A percentile compares a stretch with the other conserved stretches of the same genome.
Evolutionary conservation across 768 basidiomycete species (phyloP).

Genomic region (Boletus vermiculosoides): DNA sequence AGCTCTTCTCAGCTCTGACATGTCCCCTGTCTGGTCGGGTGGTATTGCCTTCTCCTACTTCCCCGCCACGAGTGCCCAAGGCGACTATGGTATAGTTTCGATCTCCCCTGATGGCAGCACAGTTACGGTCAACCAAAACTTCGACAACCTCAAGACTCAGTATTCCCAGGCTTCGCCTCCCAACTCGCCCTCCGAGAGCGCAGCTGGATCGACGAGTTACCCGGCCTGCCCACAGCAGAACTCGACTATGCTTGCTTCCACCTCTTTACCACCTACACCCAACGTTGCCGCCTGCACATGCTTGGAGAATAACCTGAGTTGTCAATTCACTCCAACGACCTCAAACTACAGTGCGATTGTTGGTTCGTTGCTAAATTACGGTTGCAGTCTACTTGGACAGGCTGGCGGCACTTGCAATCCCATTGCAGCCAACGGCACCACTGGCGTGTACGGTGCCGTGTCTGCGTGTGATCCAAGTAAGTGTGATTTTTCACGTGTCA

Average conservation of each 20-base stretch:
- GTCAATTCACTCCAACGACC: conserved; percentile 66
- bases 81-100: conserved; percentile 84
- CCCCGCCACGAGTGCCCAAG: conserved; percentile 68
- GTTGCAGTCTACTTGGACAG: conserved; percentile 65
- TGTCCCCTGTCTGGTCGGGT: conserved; percentile 83
- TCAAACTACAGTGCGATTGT: conserved; percentile 58
- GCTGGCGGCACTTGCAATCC: conserved; percentile 60
- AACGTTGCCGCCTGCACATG: conserved; percentile 79
- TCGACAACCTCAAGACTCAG: conserved; percentile 58
- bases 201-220: conserved; percentile 49
- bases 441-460: conserved; percentile 74
- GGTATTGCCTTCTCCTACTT: conserved; percentile 91
- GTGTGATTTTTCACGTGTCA: conserved; percentile 23
- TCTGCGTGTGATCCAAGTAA: conserved; percentile 79
- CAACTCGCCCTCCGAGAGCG: conserved; percentile 59
- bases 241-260: conserved; percentile 60
- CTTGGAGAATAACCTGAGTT: conserved; percentile 63
- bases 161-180: conserved; percentile 57
- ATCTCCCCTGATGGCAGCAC: conserved; percentile 64
- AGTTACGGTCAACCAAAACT: conserved; percentile 70
- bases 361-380: conserved; percentile 61
- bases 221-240: conserved; percentile 63
- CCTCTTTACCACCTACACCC: conserved; percentile 79
- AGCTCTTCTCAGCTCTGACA: conserved; percentile 67
- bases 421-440: conserved; percentile 69